phyloP scores from a whole-genome alignment of 2,329 filamentous ascomycete species.

The Exserohilum turcica region DNA sequence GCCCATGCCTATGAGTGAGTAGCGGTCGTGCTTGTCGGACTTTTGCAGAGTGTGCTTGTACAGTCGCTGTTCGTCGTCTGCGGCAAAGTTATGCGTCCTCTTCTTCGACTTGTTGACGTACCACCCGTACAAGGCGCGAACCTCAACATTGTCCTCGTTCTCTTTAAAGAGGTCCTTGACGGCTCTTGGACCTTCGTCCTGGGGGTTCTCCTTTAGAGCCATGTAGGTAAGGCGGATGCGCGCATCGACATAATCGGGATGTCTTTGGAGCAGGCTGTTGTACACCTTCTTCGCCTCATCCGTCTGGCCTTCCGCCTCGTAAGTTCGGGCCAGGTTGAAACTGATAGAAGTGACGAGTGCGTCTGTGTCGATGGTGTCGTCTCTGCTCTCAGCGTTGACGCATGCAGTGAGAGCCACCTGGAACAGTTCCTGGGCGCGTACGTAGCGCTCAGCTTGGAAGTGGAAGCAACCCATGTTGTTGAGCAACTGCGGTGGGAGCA shows the following conservation, averaged over 20 bases:
- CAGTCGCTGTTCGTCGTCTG: constrained; percentile 90
- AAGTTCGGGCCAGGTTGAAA: constrained; percentile 92
- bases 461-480: constrained; percentile 99
- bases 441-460: constrained; percentile 82
- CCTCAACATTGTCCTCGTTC: constrained; percentile 84
- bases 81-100: constrained; percentile 75
- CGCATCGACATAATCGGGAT: constrained; percentile 91
- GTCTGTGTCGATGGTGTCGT: constrained; percentile 80
- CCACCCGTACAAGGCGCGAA: constrained; percentile 93
- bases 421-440: constrained; percentile 82
- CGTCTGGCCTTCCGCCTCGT: constrained; percentile 79
- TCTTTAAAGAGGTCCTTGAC: constrained; percentile 85
- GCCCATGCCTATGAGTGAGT: constrained; percentile 94
- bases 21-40: constrained; percentile 92
- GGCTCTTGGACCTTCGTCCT: constrained; percentile 83
- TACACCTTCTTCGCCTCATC: constrained; percentile 90
- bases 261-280: constrained; percentile 80
- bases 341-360: constrained; percentile 93
- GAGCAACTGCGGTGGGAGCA: constrained; percentile 84
- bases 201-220: constrained; percentile 76
- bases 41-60: constrained; percentile 96
- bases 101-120: constrained; percentile 91
- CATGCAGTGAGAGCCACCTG: constrained; percentile 90
- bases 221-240: constrained; percentile 89
- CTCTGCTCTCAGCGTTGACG: constrained; percentile 76